These are phyloP conservation scores for Pontederia paniculata DNA, from an alignment of 176 grass and related monocot species.

Conservation along the genomic window DNA sequence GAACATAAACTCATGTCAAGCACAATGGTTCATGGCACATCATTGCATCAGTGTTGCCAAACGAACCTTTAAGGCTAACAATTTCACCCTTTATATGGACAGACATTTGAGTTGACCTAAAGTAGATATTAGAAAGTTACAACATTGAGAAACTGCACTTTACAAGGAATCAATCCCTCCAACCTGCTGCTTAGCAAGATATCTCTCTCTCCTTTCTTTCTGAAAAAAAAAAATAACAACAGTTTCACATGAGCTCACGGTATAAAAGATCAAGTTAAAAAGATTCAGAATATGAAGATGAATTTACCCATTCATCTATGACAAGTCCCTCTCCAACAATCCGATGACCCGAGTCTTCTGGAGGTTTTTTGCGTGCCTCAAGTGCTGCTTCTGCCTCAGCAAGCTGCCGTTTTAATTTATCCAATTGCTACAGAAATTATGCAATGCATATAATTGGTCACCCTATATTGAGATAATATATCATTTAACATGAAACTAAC, in stretches of 20 bases:
- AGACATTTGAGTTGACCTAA: background rate
- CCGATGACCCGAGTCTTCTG: constrained; percentile 71
- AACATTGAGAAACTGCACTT: constrained; percentile 16
- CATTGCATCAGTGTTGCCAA: background rate
- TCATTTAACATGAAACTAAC: background rate
- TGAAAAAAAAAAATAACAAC: constrained; percentile 20
- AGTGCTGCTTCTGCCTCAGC: constrained; percentile 85
- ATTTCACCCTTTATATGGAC: background rate
- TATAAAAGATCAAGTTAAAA: constrained; percentile 3
- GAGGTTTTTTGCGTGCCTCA: constrained; percentile 73
- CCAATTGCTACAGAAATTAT: constrained; percentile 61
- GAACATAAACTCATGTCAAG: background rate
- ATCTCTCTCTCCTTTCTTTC: constrained; percentile 94
- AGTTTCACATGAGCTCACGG: background rate
- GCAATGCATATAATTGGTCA: constrained; percentile 2
- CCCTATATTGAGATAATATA: background rate
- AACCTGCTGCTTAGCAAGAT: constrained; percentile 79
- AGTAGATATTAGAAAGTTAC: background rate
- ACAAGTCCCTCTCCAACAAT: constrained; percentile 91
- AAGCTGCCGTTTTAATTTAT: constrained; percentile 70
- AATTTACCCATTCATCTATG: constrained; percentile 89
- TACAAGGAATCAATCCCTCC: constrained; percentile 82
- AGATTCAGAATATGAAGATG: background rate
- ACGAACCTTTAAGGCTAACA: background rate
- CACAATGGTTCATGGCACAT: background rate